phyloP scores from a whole-genome alignment of 106 monocot genomes.

The Alisma plantagoaquatica region DNA sequence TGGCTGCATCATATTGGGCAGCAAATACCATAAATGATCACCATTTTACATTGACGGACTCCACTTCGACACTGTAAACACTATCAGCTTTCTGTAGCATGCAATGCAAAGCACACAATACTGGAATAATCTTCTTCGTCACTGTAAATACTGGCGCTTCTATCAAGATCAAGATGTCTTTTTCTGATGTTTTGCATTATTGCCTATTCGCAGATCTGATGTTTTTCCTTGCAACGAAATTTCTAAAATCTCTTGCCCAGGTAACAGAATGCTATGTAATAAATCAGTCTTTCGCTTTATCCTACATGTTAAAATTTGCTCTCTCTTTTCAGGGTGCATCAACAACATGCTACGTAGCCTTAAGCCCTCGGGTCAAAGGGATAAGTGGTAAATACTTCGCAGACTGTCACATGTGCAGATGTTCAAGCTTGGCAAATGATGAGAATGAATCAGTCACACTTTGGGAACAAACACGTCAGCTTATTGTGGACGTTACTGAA shows the following conservation, averaged over 20 bases:
- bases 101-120: no score
- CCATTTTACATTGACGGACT: not conserved
- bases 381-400: slow-evolving; percentile 29
- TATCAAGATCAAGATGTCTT: no score
- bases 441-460: slow-evolving; percentile 14
- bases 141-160: no score
- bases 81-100: no score
- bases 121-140: no score
- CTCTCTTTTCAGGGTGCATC: slow-evolving; percentile 24
- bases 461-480: slow-evolving; percentile 24
- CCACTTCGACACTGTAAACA: not conserved
- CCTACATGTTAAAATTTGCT: not conserved
- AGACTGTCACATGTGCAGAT: slow-evolving; percentile 27
- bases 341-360: slow-evolving; percentile 34
- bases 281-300: not conserved
- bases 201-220: slow-evolving; percentile 22
- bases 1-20: not conserved
- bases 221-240: slow-evolving; percentile 30
- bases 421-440: slow-evolving; percentile 29
- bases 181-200: no score
- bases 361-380: slow-evolving; percentile 15
- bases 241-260: slow-evolving; percentile 35
- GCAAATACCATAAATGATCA: not conserved
- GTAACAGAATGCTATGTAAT: slow-evolving; percentile 5
- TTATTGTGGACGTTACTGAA: no score